Base-by-base conservation (phyloP, 306 rosid genomes). In the Abrus pulchellus region DNA sequence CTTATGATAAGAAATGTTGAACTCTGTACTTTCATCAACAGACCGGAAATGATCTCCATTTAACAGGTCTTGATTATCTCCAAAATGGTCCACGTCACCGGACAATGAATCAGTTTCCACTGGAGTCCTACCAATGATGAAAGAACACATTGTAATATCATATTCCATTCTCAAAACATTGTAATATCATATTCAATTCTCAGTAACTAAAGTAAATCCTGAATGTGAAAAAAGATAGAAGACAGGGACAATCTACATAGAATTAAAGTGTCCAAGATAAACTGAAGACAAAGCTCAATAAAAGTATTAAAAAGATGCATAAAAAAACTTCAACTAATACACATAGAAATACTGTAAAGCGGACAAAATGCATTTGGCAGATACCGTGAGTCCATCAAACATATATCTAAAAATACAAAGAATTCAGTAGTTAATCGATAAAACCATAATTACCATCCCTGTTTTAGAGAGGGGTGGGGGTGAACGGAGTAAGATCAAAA, bases 101-200 rank as follows among this genome's bases (percentile, higher is more conserved):
- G 92, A 93, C 27, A 82, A 60, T 20, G 99, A 91, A 78, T 86
- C 89, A 48, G 90, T 87, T 65, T 86, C 96, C 62, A 78, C 98
- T 2, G 92, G 96, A 77, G 93, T 88, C 99, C 99, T 95, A 76
- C 52, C 57, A 61, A 75, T 27, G 40, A 82, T 52, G 57, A 86
- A 84, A 55, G 77, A 86, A 61, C 30, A 75, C 20, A 73, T 59
- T 72, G 73, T 27, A 62, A 44, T 60, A 76, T 63, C 75, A 86
- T 73, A 78, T 74, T 82, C 57, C 49, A 82, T 52, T 77, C 47
- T 53, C 73, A 61, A n/a, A n/a, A n/a, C n/a, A n/a, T n/a, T 61
- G 71, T 70, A 85, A 60, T 52, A 72, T 78, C 75, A 86, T 73
- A 78, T 74, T 82, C 57, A 45, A 82, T 52, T 77, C 47, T 53